phyloP scores from a whole-genome alignment of 352 stramenopile genomes.

The Pythium aquatile region DNA sequence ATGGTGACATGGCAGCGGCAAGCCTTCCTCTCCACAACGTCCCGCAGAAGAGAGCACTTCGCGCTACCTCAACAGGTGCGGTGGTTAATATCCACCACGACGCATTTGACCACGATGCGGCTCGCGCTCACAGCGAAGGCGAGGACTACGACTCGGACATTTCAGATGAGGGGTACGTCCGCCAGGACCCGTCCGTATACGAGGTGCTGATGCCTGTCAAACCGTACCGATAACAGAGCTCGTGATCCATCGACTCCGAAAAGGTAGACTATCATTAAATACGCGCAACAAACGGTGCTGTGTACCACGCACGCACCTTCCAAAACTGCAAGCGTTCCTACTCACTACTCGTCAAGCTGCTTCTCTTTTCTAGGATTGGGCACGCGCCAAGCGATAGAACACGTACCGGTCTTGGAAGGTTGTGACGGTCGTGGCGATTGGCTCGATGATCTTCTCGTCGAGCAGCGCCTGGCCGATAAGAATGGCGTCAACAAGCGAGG shows the following conservation, averaged over 20 bases:
- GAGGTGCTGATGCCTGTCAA: slow-evolving; percentile 22
- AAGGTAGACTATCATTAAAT: slow-evolving; percentile 27
- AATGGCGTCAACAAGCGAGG: slow-evolving; percentile 73
- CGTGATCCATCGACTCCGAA: not conserved
- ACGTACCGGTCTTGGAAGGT: slow-evolving; percentile 88
- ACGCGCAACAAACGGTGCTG: slow-evolving; percentile 16
- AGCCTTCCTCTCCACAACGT: not conserved
- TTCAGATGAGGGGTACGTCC: slow-evolving; percentile 24
- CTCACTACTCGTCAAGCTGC: slow-evolving; percentile 5
- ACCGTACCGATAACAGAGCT: slow-evolving; percentile 17
- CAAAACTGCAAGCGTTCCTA: not conserved
- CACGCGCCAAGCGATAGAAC: slow-evolving; percentile 74
- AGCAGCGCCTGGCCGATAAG: slow-evolving; percentile 77
- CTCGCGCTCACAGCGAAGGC: slow-evolving; percentile 29
- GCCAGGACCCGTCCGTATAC: slow-evolving; percentile 15
- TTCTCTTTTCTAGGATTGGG: slow-evolving; percentile 20
- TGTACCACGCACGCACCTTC: slow-evolving; percentile 6
- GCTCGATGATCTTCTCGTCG: slow-evolving; percentile 78
- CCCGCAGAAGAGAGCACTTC: slow-evolving; percentile 5
- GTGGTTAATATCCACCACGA: not conserved
- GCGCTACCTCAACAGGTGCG: slow-evolving; percentile 17
- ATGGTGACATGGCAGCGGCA: not conserved
- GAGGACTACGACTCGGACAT: slow-evolving; percentile 25
- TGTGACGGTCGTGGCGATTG: slow-evolving; percentile 62
- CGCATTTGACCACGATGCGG: slow-evolving; percentile 16